A percentile compares a stretch with the other conserved stretches of the same genome.
These are phyloP conservation scores for Zygnema cylindricum DNA, from an alignment of 139 green algal species.

Conservation along the genomic window DNA sequence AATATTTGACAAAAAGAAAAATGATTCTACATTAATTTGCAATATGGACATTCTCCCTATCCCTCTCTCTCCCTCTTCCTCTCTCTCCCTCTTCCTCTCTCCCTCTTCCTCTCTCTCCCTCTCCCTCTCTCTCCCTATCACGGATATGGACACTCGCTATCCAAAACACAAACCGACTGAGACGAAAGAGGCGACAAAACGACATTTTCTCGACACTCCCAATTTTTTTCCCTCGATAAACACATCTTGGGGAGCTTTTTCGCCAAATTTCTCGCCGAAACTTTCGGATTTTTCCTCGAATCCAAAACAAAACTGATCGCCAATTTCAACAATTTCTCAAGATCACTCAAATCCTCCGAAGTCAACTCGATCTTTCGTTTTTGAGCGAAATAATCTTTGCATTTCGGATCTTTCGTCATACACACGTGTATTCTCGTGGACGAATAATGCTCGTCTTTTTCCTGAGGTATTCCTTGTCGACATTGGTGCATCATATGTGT, in stretches of 20 bases:
- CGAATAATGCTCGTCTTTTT: not conserved
- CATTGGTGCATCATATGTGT: conserved; percentile 42
- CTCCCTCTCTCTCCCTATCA: no score
- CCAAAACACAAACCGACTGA: not conserved
- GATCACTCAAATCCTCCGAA: conserved; percentile 2
- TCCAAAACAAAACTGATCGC: conserved; percentile 3
- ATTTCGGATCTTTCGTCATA: not conserved
- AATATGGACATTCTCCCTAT: no score
- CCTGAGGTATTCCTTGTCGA: not conserved
- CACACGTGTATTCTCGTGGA: not conserved
- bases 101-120: no score
- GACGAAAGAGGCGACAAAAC: conserved; percentile 5
- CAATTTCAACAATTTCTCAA: not conserved
- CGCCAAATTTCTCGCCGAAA: not conserved
- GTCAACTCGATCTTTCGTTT: conserved; percentile 26
- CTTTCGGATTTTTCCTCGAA: not conserved
- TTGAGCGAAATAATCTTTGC: conserved; percentile 50
- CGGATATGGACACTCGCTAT: not conserved
- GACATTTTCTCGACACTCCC: not conserved
- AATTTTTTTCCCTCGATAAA: not conserved
- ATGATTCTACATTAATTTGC: no score
- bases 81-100: no score
- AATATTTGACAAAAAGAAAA: no score
- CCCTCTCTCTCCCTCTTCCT: no score
- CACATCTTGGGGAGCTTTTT: not conserved